Base-by-base conservation (phyloP, 192 early-diverging fungal species). In the Linnemannia elongata region DNA sequence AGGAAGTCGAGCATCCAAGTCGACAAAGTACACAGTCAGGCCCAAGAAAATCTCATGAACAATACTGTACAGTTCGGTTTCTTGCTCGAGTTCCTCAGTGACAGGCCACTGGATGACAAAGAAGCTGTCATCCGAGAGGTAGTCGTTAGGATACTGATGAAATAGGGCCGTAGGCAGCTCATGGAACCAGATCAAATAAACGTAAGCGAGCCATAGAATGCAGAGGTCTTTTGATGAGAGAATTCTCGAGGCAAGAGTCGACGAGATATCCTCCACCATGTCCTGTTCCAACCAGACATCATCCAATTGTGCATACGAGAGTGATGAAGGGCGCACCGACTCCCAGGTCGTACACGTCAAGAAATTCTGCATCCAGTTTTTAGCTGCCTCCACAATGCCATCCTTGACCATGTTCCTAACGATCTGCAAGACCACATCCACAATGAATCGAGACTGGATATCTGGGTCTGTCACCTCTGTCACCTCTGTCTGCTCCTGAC, bases 1-100 rank as follows among this genome's bases (percentile, higher is more conserved):
- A 1, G 85, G 41, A 17, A 72, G 57, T 30, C 79, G 76, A 38
- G 79, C 79, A 41, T 78, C 76, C n/a, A 66, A 38, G 24, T 87
- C 85, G 8, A 81, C 75, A 57, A 81, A 87, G 41, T 87, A 77
- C 13, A 75, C 36, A 2, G 85, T 87, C 38, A 87, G 24, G 7
- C 85, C 85, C 79, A 87, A 30, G 55, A 87, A 81, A 27, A 87
- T 87, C 20, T 81, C 79, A 38, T 87, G 76, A 1, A 87, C 85
- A 71, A 87, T 87, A 39, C 33, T 66, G 33, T 87, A 79, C 0
- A 87, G 72, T 24, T 81, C 79, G 35, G 72, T 68, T 20, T 87
- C 85, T 27, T 87, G 76, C 24, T 81, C 79, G 4, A 54, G 75
- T 38, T 81, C 72, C 22, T 77, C 80, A 1, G 57, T 81, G 22